These are phyloP conservation scores for Solanum medicagineum DNA, from an alignment of 257 asterid species.

Conservation along the genomic window DNA sequence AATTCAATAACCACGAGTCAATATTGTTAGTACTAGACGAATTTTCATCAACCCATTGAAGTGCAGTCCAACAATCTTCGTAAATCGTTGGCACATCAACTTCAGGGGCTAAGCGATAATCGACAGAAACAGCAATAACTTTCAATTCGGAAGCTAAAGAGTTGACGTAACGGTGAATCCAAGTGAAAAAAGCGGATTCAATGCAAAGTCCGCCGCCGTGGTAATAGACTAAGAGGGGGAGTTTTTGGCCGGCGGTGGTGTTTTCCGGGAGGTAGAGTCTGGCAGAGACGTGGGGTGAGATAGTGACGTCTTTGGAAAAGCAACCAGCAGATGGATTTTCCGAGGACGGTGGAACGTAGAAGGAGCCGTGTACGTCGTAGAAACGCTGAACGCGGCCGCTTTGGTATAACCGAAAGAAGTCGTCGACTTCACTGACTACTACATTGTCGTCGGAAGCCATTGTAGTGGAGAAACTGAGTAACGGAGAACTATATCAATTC, in stretches of 20 bases:
- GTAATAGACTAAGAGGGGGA: conserved; percentile 16
- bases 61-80: conserved; percentile 18
- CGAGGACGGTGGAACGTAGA: conserved; percentile 5
- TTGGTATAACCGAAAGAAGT: conserved; percentile 12
- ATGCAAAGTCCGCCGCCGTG: conserved; percentile 21
- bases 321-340: background rate
- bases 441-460: conserved; percentile 7
- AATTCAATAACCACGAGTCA: conserved; percentile 9
- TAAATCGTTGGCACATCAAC: conserved; percentile 9
- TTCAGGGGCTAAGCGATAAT: conserved; percentile 25
- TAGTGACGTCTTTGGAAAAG: conserved; percentile 14
- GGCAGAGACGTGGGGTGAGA: conserved; percentile 6
- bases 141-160: conserved; percentile 1
- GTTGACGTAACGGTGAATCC: conserved; percentile 5
- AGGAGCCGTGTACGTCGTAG: background rate
- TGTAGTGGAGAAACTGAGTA: background rate
- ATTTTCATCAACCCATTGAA: conserved; percentile 7
- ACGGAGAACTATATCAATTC: background rate
- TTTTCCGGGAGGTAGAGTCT: conserved; percentile 17
- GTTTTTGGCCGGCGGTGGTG: background rate
- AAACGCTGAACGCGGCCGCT: conserved; percentile 15
- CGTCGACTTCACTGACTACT: conserved; percentile 1
- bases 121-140: conserved; percentile 8
- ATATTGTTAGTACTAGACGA: background rate
- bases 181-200: conserved; percentile 11